Conservation (phyloP, 2,329 filamentous ascomycete genomes). For the Hymenoscyphus linearis region DNA sequence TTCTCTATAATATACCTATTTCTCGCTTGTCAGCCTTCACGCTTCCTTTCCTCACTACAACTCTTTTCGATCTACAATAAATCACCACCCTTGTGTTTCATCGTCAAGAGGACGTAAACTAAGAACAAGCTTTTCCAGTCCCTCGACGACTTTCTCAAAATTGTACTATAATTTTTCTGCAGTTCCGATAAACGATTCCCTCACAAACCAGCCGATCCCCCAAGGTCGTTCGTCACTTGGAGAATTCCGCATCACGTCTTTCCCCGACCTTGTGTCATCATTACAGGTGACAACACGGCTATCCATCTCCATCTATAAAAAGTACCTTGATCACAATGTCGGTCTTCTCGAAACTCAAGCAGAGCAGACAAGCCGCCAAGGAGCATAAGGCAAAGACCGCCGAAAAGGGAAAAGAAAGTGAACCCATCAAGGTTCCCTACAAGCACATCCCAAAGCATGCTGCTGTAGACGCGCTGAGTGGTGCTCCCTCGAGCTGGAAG, state of each 20-base stretch:
- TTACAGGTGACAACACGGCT: neutral
- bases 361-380: constrained; percentile 50
- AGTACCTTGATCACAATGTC: constrained; percentile 40
- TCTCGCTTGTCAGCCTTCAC: no score
- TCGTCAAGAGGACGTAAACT: neutral
- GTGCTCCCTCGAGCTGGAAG: constrained; percentile 48
- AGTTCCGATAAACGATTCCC: neutral
- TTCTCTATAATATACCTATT: no score
- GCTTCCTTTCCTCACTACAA: no score
- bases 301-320: neutral
- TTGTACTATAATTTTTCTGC: neutral
- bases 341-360: constrained; percentile 50
- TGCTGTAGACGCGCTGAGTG: constrained; percentile 50
- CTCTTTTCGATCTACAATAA: neutral
- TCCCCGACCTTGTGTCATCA: neutral
- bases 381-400: constrained; percentile 45
- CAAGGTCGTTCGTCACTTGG: neutral
- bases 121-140: neutral
- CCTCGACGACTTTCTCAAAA: neutral
- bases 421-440: constrained; percentile 41
- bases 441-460: constrained; percentile 59
- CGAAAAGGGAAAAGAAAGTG: constrained; percentile 40
- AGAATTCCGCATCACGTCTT: neutral
- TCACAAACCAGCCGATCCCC: neutral
- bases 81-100: neutral